A percentile compares a stretch with the other conserved stretches of the same genome.
Evolutionary conservation across 495 filamentous ascomycete genomes (phyloP).

Genomic region (Pseudevernia furfuracea): DNA sequence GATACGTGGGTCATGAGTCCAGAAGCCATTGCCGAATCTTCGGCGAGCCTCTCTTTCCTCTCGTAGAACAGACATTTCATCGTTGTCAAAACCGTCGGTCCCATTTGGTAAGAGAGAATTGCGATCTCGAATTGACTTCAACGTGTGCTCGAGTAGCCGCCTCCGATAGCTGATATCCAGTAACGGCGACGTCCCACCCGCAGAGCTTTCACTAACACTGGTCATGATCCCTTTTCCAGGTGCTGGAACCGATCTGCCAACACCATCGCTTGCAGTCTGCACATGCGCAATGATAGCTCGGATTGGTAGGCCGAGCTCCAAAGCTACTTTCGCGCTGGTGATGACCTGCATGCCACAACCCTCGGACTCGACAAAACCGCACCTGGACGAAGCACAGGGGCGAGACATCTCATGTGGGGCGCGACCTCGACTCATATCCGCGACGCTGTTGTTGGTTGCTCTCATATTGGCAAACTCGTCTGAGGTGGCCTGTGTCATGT

Average conservation of each 20-base stretch:
- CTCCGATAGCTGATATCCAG: conserved; percentile 17
- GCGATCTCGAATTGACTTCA: not conserved
- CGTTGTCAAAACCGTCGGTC: too few relatives aligned
- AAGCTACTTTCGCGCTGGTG: conserved; percentile 20
- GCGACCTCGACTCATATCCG: conserved; percentile 16
- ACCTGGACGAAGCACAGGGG: conserved; percentile 19
- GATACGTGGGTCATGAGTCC: conserved; percentile 10
- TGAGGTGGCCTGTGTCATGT: conserved; percentile 21
- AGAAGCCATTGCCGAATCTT: not conserved
- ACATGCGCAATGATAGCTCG: conserved; percentile 21
- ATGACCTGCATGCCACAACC: conserved; percentile 26
- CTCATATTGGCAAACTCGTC: conserved; percentile 27
- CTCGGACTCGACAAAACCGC: conserved; percentile 24
- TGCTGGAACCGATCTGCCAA: conserved; percentile 28
- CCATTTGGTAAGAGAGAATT: too few relatives aligned
- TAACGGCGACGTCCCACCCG: conserved; percentile 10
- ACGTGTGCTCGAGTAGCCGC: not conserved
- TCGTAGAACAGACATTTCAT: not conserved
- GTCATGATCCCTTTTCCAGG: conserved; percentile 28
- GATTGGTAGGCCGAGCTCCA: conserved; percentile 28
- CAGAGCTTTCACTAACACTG: conserved; percentile 18
- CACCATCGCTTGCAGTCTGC: conserved; percentile 22
- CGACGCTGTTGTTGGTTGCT: conserved; percentile 21
- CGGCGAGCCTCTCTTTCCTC: not conserved
- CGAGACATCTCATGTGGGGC: conserved; percentile 27